Evolutionary conservation across 805 yeast species (phyloP), one percentile per base, ranked within the genome.

Genomic region (Metschnikowia baotianmanensis): DNA sequence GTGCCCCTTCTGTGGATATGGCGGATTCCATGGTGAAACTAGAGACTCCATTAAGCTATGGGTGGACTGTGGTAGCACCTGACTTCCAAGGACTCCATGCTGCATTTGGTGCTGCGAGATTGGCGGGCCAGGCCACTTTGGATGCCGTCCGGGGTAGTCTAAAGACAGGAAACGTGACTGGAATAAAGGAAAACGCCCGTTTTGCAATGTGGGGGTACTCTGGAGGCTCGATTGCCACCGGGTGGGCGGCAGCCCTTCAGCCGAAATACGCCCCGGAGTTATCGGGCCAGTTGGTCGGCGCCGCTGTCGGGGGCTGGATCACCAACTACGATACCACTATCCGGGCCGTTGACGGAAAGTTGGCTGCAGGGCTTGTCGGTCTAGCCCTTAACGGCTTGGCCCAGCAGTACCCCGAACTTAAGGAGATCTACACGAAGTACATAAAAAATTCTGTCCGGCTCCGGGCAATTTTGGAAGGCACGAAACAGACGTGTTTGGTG

Each of bases 181-280:
- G 58, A 2, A 32, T 62, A 13, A 24, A 39, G 5, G 20, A 44
- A 3, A 43, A 48, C 15, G 59, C 67, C 13, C 39, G 37, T 16
- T 42, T 47, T 2, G 53, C 48, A 20, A 24, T 66, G 38, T 63
- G 65, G 64, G 72, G 72, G 2, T 67, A 62, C 40, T 62, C 68
- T 2, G 72, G 72, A 10, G 72, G 71, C 2, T 53, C 67, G 2
- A 42, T 65, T 19, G 67, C 72, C 7, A 40, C 65, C 15, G 59
- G 62, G 8, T 67, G 72, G 72, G 69, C 71, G n/a, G 62, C 67
- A 3, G 49, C 62, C 5, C 46, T 63, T 20, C 69, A 62, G 43
- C 69, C 69, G 7, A 42, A 44, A 2, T 67, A 67, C 40, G 71
- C 71, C 4, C 63, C 66, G 1, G 72, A 67, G 12, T 50, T 54